phyloP scores from a whole-genome alignment of 78 protist species.

The slime mould (Dictyostelium discoideum) region DNA sequence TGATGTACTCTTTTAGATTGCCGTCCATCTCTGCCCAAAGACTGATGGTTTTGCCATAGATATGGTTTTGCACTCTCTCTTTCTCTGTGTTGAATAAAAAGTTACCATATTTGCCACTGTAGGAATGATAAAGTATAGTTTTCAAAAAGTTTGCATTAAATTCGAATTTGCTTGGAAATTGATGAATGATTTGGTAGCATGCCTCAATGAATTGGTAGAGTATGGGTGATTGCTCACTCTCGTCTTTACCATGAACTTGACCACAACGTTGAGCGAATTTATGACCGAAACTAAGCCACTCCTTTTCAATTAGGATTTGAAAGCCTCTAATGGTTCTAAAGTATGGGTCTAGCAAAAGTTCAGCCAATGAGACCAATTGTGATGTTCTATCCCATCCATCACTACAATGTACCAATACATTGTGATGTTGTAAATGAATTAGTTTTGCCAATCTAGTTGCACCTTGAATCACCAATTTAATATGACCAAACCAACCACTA shows the following conservation, averaged over 20 bases:
- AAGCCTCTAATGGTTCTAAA: slow-evolving; percentile 94
- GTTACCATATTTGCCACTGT: slow-evolving; percentile 76
- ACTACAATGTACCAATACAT: slow-evolving; percentile 94
- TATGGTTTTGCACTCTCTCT: slow-evolving; percentile 31
- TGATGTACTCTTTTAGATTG: not conserved
- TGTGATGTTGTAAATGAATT: slow-evolving; percentile 30
- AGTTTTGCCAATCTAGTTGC: slow-evolving; percentile 43
- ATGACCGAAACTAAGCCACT: slow-evolving; percentile 96
- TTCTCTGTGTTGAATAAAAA: slow-evolving; percentile 71
- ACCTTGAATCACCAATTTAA: slow-evolving; percentile 54
- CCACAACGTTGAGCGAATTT: slow-evolving; percentile 87
- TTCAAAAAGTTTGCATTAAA: slow-evolving; percentile 86
- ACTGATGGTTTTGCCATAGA: slow-evolving; percentile 53
- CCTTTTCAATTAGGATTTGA: slow-evolving; percentile 93
- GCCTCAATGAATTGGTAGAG: slow-evolving; percentile 97
- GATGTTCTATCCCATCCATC: slow-evolving; percentile 99
- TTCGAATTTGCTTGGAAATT: slow-evolving; percentile 89
- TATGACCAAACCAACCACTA: slow-evolving; percentile 65
- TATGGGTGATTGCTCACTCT: slow-evolving; percentile 89
- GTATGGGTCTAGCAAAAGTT: slow-evolving; percentile 91
- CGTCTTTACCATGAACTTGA: slow-evolving; percentile 69
- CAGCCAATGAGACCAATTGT: slow-evolving; percentile 84
- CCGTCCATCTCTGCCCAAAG: slow-evolving; percentile 73
- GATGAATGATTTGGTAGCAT: slow-evolving; percentile 86
- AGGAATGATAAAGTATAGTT: not conserved